Base-by-base conservation (phyloP, 148 eudicot species). In the Linanthus parryae region DNA sequence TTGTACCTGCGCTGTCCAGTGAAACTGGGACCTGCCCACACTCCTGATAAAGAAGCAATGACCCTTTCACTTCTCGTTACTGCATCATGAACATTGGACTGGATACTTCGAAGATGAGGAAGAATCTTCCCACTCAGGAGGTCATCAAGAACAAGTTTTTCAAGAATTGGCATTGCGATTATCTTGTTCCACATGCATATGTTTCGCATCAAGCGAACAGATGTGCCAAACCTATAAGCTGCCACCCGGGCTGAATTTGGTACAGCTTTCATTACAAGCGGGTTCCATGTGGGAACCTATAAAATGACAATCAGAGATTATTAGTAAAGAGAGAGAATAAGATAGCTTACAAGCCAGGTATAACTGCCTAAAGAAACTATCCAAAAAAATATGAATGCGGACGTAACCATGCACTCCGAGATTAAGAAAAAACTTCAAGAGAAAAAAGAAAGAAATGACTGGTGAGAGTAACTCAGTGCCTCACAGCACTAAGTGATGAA, bases 241-340 rank as follows among this genome's bases (percentile, higher is more conserved):
- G 87, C 91, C 40, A 88, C 57, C 61, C 94, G 73, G 11, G 95
- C 85, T 61, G 88, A 90, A 70, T 77, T 70, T 14, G 96, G 99
- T 44, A 92, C 99, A 44, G 83, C 80, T 58, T 77, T 88, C 80
- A 92, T 57, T 46, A 82, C 84, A 47, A 64, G 48, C 13, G 80
- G 54, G 74, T 77, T 80, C 96, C 99, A 92, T 31, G 88, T 77
- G 40, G 99, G 99, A 56, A 92, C 89, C 96, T 92, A 41, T 50
- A 3, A 2, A 45, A 47, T 52, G 21, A 44, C 40, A n/a, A n/a
- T n/a, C n/a, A n/a, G n/a, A n/a, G n/a, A n/a, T n/a, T n/a, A n/a
- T n/a, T n/a, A n/a, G n/a, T n/a, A n/a, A n/a, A n/a, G n/a, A n/a
- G n/a, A n/a, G n/a, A n/a, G n/a, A n/a, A n/a, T n/a, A n/a, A n/a